Conservation (phyloP, 169 alveolate species). For the Babesia ovis region DNA sequence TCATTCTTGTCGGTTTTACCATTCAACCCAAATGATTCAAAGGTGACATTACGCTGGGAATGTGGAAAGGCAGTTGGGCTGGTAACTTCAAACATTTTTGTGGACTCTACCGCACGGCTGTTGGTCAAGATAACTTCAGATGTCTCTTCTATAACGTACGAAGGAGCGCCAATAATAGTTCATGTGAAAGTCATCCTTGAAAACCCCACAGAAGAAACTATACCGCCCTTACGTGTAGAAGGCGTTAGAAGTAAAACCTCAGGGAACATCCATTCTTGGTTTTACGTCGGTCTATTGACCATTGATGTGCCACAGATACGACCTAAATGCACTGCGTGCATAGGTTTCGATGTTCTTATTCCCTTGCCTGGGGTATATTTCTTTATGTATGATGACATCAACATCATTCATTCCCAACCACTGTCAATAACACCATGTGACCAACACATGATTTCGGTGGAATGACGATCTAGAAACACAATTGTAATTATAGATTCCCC, state of each 20-base stretch:
- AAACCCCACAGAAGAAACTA: constrained; percentile 29
- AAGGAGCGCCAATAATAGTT: constrained; percentile 33
- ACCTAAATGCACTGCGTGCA: constrained; percentile 17
- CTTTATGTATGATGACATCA: constrained; percentile 12
- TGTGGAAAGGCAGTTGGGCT: constrained; percentile 36
- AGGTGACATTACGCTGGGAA: constrained; percentile 17
- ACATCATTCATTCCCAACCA: background rate
- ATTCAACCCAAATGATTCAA: background rate
- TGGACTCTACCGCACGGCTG: constrained; percentile 15
- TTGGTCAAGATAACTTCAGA: constrained; percentile 16
- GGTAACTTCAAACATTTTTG: background rate
- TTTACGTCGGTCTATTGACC: constrained; percentile 44
- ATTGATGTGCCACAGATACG: constrained; percentile 29
- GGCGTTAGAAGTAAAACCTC: background rate
- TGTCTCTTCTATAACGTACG: background rate
- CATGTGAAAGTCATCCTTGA: constrained; percentile 19
- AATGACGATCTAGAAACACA: too few species aligned
- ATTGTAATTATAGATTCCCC: too few species aligned
- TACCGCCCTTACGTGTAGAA: constrained; percentile 20
- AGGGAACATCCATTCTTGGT: constrained; percentile 10
- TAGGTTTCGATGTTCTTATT: constrained; percentile 31
- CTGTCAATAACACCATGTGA: constrained; percentile 19
- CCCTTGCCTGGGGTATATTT: constrained; percentile 60
- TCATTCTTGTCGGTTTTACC: constrained; percentile 5
- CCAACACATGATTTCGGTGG: constrained; percentile 24